Evolutionary conservation across 177 flowering plant species (phyloP).

Genomic region (Tripterygium wilfordii): DNA sequence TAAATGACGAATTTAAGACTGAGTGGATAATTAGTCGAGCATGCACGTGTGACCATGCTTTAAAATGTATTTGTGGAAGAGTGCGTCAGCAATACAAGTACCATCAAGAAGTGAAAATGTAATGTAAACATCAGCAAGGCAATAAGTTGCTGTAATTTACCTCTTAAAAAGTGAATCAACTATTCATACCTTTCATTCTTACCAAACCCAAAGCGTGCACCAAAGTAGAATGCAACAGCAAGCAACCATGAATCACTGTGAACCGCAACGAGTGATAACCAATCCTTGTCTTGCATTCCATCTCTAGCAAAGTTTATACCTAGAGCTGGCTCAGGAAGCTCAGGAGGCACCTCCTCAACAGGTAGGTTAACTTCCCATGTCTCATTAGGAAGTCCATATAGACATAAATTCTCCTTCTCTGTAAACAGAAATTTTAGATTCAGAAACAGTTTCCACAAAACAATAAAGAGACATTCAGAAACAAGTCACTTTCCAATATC

Average conservation of each 20-base stretch:
- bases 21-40: too few relatives aligned
- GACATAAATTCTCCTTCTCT: conserved; percentile 69
- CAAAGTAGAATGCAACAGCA: conserved; percentile 67
- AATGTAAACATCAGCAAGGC: too few relatives aligned
- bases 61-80: too few relatives aligned
- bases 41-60: too few relatives aligned
- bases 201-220: conserved; percentile 65
- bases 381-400: conserved; percentile 64
- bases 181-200: conserved; percentile 51
- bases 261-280: conserved; percentile 67
- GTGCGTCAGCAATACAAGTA: too few relatives aligned
- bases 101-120: too few relatives aligned
- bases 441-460: conserved; percentile 2
- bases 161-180: too few relatives aligned
- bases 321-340: conserved; percentile 71
- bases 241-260: conserved; percentile 76
- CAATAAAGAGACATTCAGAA: background rate
- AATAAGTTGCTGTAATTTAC: too few relatives aligned
- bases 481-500: too few relatives aligned
- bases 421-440: conserved; percentile 3
- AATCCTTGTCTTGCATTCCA: conserved; percentile 68
- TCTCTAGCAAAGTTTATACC: conserved; percentile 75
- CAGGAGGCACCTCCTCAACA: conserved; percentile 75
- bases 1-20: too few relatives aligned
- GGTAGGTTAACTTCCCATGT: conserved; percentile 70